Conservation (phyloP, 73 alveolate species). For the Diophrys sp. region DNA sequence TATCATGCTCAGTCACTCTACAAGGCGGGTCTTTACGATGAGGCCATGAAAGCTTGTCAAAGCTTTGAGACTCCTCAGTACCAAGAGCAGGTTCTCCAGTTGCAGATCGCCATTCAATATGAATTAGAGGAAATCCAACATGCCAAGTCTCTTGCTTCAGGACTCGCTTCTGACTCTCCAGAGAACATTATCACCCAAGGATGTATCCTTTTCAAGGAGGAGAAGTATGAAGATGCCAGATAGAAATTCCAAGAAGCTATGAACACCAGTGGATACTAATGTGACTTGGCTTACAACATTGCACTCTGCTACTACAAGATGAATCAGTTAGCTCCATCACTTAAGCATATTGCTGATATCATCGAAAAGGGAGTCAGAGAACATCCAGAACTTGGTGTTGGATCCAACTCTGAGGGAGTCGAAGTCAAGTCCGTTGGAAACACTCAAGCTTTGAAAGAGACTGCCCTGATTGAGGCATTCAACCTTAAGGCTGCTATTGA, state of each 20-base stretch:
- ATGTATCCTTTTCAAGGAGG: conserved; percentile 89
- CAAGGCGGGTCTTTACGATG: conserved; percentile 76
- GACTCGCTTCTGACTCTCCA: conserved; percentile 76
- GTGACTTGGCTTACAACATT: conserved; percentile 97
- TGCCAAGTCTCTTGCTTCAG: conserved; percentile 77
- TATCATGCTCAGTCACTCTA: conserved; percentile 71
- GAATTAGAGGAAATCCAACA: conserved; percentile 86
- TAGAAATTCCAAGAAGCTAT: conserved; percentile 88
- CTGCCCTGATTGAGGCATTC: conserved; percentile 99
- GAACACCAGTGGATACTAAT: conserved; percentile 84
- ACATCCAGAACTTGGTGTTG: conserved; percentile 98
- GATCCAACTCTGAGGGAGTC: conserved; percentile 93
- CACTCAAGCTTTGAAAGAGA: conserved; percentile 92
- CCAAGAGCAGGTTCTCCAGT: conserved; percentile 64
- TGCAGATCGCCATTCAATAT: conserved; percentile 83
- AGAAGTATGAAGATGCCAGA: conserved; percentile 94
- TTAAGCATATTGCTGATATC: conserved; percentile 96
- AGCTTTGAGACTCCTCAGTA: conserved; percentile 68
- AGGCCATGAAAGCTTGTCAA: conserved; percentile 84
- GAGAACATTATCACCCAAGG: conserved; percentile 87
- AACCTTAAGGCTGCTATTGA: conserved; percentile 98
- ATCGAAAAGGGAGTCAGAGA: conserved; percentile 98
- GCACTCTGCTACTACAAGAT: conserved; percentile 97
- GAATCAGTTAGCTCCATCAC: conserved; percentile 90
- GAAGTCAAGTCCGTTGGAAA: conserved; percentile 98